Evolutionary conservation across 352 stramenopile genomes (phyloP), one percentile per base, ranked within the genome.

Genomic region (Phytophthora idaei): DNA sequence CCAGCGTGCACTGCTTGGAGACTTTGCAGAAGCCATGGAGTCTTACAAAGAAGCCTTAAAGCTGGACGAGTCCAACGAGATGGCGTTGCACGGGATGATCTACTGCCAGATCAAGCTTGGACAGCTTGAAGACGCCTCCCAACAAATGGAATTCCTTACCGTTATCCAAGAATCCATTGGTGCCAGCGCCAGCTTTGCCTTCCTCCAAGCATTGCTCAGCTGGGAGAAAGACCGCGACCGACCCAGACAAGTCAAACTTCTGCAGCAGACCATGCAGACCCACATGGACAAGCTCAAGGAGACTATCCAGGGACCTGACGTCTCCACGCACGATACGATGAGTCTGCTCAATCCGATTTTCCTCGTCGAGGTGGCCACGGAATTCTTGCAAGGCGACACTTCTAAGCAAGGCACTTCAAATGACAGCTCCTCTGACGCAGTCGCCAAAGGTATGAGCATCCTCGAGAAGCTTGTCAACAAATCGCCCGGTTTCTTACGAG

Each of bases 91-190:
- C 42, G 93, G 92, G 0, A 76, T 97, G 45, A 97, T 98, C 62
- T 97, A 97, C 73, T 97, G 90, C 67, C 93, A 98, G 69, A 85
- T 98, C 63, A 94, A 93, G 48, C 62, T 92, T 4, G 90, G 89
- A 5, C 77, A 94, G 53, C 66, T 96, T 5, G 89, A 98, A 47
- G 93, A 98, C 56, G 93, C 93, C 1, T 86, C 87, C 0, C 85
- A 96, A 66, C 93, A 98, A 62, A 91, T 98, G 76, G 93, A 98
- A 48, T 97, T 98, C 58, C 65, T 98, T 4, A 88, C 75, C 25
- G 85, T 97, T 10, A 92, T 98, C 57, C 90, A 97, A 44, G 87
- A 96, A 74, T 95, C 71, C 9, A 96, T 94, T 14, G 85, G 81
- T 8, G 79, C 82, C 10, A 95, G 81, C 46, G 80, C 86, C 2